phyloP scores from a whole-genome alignment of 2,329 filamentous ascomycete species.

The Fusarium domesticum region DNA sequence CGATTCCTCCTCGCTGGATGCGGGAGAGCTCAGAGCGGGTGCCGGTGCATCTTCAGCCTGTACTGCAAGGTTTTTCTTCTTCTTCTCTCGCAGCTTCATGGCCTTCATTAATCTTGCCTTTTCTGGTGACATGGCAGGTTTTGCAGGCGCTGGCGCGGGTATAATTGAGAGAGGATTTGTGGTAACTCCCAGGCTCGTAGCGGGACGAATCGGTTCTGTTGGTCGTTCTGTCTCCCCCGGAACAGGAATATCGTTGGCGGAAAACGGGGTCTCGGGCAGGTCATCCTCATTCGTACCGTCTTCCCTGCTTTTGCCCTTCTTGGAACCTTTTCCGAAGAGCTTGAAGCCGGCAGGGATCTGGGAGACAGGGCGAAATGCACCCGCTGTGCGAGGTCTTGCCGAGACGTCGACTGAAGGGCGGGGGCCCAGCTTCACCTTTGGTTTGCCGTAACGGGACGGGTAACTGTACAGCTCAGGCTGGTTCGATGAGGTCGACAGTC shows the following conservation, averaged over 20 bases:
- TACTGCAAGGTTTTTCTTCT: conserved; percentile 42
- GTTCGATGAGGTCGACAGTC: conserved; percentile 51
- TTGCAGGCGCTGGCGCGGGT: conserved; percentile 41
- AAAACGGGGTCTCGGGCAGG: conserved; percentile 36
- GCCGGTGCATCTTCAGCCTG: conserved; percentile 19
- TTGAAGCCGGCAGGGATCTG: conserved; percentile 80
- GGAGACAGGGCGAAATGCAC: conserved; percentile 67
- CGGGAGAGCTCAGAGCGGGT: conserved; percentile 17
- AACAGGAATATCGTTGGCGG: conserved; percentile 35
- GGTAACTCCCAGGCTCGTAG: conserved; percentile 46
- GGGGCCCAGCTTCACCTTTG: conserved; percentile 86
- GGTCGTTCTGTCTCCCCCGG: conserved; percentile 29
- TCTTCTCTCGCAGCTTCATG: conserved; percentile 82
- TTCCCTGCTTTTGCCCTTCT: conserved; percentile 41
- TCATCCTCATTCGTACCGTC: conserved; percentile 33
- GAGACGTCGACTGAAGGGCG: conserved; percentile 70
- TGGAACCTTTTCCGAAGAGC: conserved; percentile 57
- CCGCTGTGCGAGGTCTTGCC: conserved; percentile 60
- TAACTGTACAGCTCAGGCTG: conserved; percentile 51
- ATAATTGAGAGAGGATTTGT: conserved; percentile 38
- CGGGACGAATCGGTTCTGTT: conserved; percentile 34
- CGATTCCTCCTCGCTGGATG: conserved; percentile 19
- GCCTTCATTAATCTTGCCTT: conserved; percentile 93
- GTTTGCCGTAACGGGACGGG: conserved; percentile 57
- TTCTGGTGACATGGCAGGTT: conserved; percentile 71